Evolutionary conservation across 2,329 filamentous ascomycete species (phyloP), one percentile per base, ranked within the genome.

Genomic region (Dissoconium aciculare): DNA sequence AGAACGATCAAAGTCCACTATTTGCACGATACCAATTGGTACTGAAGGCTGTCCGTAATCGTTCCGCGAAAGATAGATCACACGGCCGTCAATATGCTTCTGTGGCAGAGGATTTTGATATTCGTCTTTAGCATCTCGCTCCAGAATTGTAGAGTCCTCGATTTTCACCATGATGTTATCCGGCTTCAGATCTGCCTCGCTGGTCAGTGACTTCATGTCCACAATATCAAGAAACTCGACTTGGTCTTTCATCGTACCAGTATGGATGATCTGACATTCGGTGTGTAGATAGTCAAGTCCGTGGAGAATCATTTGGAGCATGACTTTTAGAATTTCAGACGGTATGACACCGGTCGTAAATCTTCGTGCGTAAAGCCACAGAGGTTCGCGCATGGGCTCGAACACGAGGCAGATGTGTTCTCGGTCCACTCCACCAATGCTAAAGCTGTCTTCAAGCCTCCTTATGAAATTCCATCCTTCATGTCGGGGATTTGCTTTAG

Each of bases 171-270:
- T 37, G 17, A 44, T 39, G 21, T 44, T 44, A 23, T 37, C 32
- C 15, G 34, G 34, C 17, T 41, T 43, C 8, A 43, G 15, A 31
- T 44, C 42, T 42, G 42, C 45, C 27, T 50, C 44, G 10, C 43
- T 34, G 5, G 46, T 17, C 11, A 38, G 30, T 5, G 27, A 32
- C 24, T 50, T 36, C 11, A 39, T 33, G 27, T 50, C 45, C 9
- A 50, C 35, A 31, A 32, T 46, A 19, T 47, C 41, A 11, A 49
- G 39, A n/a, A n/a, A n/a, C n/a, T n/a, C n/a, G n/a, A n/a, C n/a
- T n/a, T n/a, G n/a, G n/a, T n/a, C n/a, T 8, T 4, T n/a, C 26
- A 15, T 32, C 41, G 38, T 43, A 13, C 19, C 19, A 8, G 43
- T 45, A 27, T 50, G 46, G n/a, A 45, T 36, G 5, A 48, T 17